Conservation (phyloP, 371 early-diverging fungal genomes). For the Lichtheimia hyalospora region DNA sequence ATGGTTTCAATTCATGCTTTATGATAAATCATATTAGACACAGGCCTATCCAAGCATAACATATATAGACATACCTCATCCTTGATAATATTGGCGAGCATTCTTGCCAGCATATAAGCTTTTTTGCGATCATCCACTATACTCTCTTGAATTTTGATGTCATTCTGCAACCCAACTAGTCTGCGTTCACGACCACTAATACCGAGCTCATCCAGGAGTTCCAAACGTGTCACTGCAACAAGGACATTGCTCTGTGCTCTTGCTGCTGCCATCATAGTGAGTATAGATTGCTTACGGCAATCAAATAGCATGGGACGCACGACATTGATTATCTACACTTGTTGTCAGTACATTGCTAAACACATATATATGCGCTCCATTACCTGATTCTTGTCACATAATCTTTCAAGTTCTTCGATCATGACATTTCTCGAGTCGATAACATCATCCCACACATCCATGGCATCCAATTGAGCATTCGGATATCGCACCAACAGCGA, state of each 20-base stretch:
- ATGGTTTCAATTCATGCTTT: neutral
- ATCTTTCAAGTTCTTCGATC: slow-evolving; percentile 21
- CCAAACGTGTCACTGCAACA: slow-evolving; percentile 45
- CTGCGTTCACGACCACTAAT: slow-evolving; percentile 2
- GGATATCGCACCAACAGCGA: slow-evolving; percentile 23
- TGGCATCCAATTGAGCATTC: slow-evolving; percentile 34
- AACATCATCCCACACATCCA: slow-evolving; percentile 58
- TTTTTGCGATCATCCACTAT: neutral
- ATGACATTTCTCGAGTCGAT: slow-evolving; percentile 30
- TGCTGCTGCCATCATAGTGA: slow-evolving; percentile 52
- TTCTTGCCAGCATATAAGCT: neutral
- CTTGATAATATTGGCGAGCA: neutral
- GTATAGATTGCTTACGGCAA: slow-evolving; percentile 14
- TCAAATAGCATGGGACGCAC: too few species aligned
- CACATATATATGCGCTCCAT: too few species aligned
- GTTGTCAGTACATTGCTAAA: too few species aligned
- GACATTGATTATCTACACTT: too few species aligned
- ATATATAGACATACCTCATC: neutral
- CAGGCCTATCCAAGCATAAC: neutral
- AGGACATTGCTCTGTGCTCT: slow-evolving; percentile 55
- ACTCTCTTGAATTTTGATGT: neutral
- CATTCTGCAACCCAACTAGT: neutral
- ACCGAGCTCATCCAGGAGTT: slow-evolving; percentile 18
- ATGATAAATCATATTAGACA: neutral
- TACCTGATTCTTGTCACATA: neutral